Base-by-base conservation (phyloP, 1,284 basidiomycete genomes). In the Grifola frondosa region DNA sequence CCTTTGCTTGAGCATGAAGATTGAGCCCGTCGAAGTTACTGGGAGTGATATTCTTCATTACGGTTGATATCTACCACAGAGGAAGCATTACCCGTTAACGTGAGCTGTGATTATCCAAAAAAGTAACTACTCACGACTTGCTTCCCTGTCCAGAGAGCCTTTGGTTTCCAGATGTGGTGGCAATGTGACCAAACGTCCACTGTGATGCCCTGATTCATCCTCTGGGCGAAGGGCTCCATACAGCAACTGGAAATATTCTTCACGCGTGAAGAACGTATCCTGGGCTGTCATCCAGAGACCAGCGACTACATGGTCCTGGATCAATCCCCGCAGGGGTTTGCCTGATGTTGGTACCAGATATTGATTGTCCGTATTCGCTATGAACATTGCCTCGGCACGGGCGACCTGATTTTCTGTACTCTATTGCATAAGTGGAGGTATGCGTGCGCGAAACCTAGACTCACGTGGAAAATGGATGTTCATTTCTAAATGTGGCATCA, bases 271-370 rank as follows among this genome's bases (percentile, higher is more conserved):
- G 70, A 97, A 97, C 2, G 91, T 80, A 57, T 96, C 89, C 65
- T 95, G 95, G 64, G 85, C 88, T 41, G 97, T 98, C 93, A 99
- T 97, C 94, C 96, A 98, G 16, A 98, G 90, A 53, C 93, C 97
- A 15, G 97, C 94, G 29, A 98, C 96, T 48, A 99, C 93, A 61
- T 99, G 97, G 71, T 99, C 97, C 67, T 99, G 97, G 57, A 99
- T 99, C 21, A 99, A 75, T 65, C 97, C 97, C 64, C 97, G 92
- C 28, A 99, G 77, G 22, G 97, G 97, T 61, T 95, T 96, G 56
- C 97, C 97, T 19, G 96, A 98, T 9, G 97, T 99, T 11, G 97
- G 95, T 6, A 97, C 94, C 15, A 99, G 81, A 66, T 99, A 99
- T 68, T 99, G 97, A 61, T 97, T 97, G 68, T 99, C 95, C 17